These are phyloP conservation scores for Echria macrotheca DNA, from an alignment of 495 filamentous ascomycete genomes.

Conservation along the genomic window DNA sequence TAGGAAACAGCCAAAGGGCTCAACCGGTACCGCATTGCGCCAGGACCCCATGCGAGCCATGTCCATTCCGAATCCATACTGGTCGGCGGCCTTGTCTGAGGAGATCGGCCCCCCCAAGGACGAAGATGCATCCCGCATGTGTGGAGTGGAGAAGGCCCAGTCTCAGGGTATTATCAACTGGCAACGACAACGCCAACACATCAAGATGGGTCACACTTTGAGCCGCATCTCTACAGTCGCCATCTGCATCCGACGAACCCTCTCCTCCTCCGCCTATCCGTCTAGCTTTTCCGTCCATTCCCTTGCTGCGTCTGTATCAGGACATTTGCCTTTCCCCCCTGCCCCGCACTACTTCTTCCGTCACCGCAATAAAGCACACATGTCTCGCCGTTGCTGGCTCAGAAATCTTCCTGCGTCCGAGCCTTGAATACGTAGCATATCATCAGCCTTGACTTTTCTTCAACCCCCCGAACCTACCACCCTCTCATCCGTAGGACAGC, in stretches of 20 bases:
- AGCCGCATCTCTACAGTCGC: conserved; percentile 52
- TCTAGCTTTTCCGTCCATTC: conserved; percentile 41
- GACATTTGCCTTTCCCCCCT: conserved; percentile 36
- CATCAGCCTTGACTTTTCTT: conserved; percentile 36
- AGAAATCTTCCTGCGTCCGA: conserved; percentile 39
- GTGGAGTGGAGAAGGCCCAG: conserved; percentile 57
- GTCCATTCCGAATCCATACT: conserved; percentile 31
- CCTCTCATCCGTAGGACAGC: conserved; percentile 40
- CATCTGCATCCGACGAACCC: conserved; percentile 47
- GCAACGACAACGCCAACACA: conserved; percentile 89
- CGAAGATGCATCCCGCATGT: conserved; percentile 44
- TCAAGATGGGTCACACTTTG: conserved; percentile 64
- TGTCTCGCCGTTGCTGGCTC: conserved; percentile 53
- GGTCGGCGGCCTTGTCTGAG: conserved; percentile 40
- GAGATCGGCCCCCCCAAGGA: conserved; percentile 40
- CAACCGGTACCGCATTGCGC: conserved; percentile 35
- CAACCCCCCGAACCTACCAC: conserved; percentile 23
- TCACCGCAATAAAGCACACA: conserved; percentile 58
- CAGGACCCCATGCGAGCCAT: conserved; percentile 27
- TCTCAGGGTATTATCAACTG: conserved; percentile 65
- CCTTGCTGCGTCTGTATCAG: conserved; percentile 39
- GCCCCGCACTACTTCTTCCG: conserved; percentile 45
- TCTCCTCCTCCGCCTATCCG: conserved; percentile 37
- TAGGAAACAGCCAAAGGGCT: conserved; percentile 31
- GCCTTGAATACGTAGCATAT: conserved; percentile 48